Base-by-base conservation (phyloP, 2,329 filamentous ascomycete genomes). In the Cladosporium sp. region DNA sequence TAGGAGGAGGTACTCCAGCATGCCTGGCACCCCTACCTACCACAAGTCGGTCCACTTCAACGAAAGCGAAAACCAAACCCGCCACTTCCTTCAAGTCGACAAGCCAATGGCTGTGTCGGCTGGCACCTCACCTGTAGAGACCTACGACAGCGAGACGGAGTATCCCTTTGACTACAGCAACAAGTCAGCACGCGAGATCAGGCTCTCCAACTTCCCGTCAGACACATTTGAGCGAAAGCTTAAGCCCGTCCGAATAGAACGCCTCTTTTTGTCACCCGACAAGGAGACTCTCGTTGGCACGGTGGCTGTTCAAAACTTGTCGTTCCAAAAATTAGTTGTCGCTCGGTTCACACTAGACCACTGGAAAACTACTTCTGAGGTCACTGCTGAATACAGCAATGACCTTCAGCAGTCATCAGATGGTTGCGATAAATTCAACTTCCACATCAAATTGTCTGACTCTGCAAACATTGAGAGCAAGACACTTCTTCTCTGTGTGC, bases 1-100 rank as follows among this genome's bases (percentile, higher is more conserved):
- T n/a, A 83, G 84, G 63, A 83, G 90, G 63, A 84, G 94, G 58
- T 93, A 93, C 0, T 96, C 90, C 3, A 97, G 93, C 77, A 96
- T 97, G 90, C 94, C 94, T 8, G 94, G 94, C 56, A 99, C 94
- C 0, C 94, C 94, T 0, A 94, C 93, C 8, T 97, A 93, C 71
- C 89, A 88, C 65, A 99, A 99, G 74, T 91, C 90, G 12, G 94
- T 99, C n/a, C 94, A 99, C 74, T 99, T 99, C 71, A 94, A 97
- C 74, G 90, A 93, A 24, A 90, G 96, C 69, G 84, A 97, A 37
- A 94, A 97, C 75, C 93, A 97, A 66, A 93, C 97, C 37, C 85
- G 94, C 32, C 94, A 97, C 71, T 99, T 99, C 73, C 79, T 97
- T 20, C 91, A 97, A 70, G 87, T 97, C 6, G 94, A 99, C 70